phyloP scores from a whole-genome alignment of 441 rosid genomes.

The Euphorbia celastroides region DNA sequence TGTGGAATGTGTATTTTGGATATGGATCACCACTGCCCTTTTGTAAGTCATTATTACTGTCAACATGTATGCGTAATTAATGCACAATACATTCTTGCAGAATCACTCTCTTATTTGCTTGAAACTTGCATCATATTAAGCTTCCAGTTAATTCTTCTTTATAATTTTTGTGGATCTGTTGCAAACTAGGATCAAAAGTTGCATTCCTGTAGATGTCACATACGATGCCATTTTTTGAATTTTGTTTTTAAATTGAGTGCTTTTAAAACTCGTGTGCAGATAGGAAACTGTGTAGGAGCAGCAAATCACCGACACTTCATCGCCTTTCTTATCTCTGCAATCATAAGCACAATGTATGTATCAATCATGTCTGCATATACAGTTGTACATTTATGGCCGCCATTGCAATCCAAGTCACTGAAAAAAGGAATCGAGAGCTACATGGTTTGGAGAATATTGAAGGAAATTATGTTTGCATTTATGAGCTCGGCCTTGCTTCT shows the following conservation, averaged over 20 bases:
- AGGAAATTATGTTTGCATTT: constrained; percentile 40
- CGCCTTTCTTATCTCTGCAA: constrained; percentile 67
- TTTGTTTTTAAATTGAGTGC: no score
- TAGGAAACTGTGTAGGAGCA: constrained; percentile 94
- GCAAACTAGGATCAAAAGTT: no score
- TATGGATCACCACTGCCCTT: constrained; percentile 99
- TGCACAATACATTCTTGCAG: background rate
- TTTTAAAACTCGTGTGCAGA: no score
- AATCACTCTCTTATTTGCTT: background rate
- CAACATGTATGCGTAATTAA: background rate
- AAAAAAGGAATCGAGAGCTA: constrained; percentile 18
- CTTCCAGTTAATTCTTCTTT: no score
- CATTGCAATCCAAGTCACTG: constrained; percentile 25
- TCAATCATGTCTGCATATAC: constrained; percentile 42
- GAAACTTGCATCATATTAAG: background rate
- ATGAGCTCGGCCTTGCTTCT: constrained; percentile 46
- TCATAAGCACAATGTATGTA: constrained; percentile 60
- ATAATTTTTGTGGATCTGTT: no score
- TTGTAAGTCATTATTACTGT: constrained; percentile 47
- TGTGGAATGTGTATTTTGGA: constrained; percentile 82
- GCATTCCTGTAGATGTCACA: no score
- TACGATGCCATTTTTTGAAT: no score
- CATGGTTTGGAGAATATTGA: constrained; percentile 32
- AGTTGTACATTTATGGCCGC: constrained; percentile 50
- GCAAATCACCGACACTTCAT: constrained; percentile 72